Evolutionary conservation across 768 basidiomycete species (phyloP), one percentile per base, ranked within the genome.

Genomic region (Tulasnella sp.): DNA sequence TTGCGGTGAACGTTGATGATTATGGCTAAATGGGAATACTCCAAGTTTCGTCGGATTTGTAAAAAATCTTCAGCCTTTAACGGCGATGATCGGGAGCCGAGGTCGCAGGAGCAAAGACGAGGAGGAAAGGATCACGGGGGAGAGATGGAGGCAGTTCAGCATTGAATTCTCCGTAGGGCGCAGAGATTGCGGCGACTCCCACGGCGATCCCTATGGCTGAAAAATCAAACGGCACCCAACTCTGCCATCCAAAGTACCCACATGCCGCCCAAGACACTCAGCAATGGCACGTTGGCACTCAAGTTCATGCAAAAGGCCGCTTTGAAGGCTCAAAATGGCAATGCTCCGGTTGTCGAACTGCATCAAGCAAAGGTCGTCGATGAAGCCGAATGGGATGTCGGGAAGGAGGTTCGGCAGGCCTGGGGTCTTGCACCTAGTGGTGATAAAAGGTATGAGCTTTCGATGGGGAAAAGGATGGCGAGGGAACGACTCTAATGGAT

Each of bases 381-480:
- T 41, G 81, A 81, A 28, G 81, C 80, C 31, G 79, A 74, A 40
- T 81, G 81, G 81, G 81, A 81, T 44, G 64, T 81, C 12, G 81
- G 81, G 14, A 9, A 20, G 9, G 72, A 58, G 40, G 64, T 81
- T 20, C 34, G 81, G 40, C n/a, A 54, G 28, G 75, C 75, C n/a
- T 81, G 46, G 80, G 81, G 81, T n/a, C 41, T 48, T 7, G 24
- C 48, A 54, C 18, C 64, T 14, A 37, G 6, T 20, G 64, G 34
- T 37, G 64, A 37, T 16, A 69, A 69, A 18, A 69, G 8, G 64
- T 69, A 37, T 11, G 64, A 37, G 64, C 64, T 31, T 69, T 69
- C 18, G 24, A 69, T 14, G 31, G 37, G 31, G 64, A 69, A 12
- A 54, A 7, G 54, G 28, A 3, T 3, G n/a, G 8, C 11, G 2